Base-by-base conservation (phyloP, 2,329 filamentous ascomycete genomes). In the Colletotrichum falcatum region DNA sequence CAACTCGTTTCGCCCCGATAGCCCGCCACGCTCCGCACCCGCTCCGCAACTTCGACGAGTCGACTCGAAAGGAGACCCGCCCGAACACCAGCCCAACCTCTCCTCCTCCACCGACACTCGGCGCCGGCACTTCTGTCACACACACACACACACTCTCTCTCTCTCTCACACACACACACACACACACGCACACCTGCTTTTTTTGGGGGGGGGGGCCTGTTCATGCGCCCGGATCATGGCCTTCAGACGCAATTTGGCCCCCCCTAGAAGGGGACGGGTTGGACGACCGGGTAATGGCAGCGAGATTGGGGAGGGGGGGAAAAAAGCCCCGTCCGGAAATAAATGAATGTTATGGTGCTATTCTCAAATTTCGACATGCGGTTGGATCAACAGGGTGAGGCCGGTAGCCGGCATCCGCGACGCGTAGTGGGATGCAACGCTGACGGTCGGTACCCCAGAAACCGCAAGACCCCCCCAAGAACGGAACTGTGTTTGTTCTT, bases 11-110 rank as follows among this genome's bases (percentile, higher is more conserved):
- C 64, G 64, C 67, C 67, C 67, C 67, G 64, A 67, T 61, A 70
- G 67, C 67, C 67, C 67, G 64, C 67, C 44, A 53, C 56, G 67
- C 67, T 70, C 67, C 67, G 67, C 67, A 70, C 64, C 67, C 67
- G 67, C 67, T 70, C 67, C 58, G 67, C 66, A 67, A 59, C 63
- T 62, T 70, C 64, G 64, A 67, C 67, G 67, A 58, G 64, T 59
- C 51, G 51, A 70, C 64, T 70, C 64, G 67, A 70, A 63, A 42
- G 53, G 51, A 58, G 67, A 70, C 67, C 67, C 67, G 64, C 67
- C 64, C 63, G 46, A 63, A 53, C n/a, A n/a, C 51, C 64, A 67
- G 67, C 67, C 67, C 67, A 70, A 70, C 67, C 67, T 70, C 58
- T n/a, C 56, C 67, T 62, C 67, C 51, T 70, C 67, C 67, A 70